phyloP scores from a whole-genome alignment of 495 filamentous ascomycete species.

The Aspergillus haitiensis region DNA sequence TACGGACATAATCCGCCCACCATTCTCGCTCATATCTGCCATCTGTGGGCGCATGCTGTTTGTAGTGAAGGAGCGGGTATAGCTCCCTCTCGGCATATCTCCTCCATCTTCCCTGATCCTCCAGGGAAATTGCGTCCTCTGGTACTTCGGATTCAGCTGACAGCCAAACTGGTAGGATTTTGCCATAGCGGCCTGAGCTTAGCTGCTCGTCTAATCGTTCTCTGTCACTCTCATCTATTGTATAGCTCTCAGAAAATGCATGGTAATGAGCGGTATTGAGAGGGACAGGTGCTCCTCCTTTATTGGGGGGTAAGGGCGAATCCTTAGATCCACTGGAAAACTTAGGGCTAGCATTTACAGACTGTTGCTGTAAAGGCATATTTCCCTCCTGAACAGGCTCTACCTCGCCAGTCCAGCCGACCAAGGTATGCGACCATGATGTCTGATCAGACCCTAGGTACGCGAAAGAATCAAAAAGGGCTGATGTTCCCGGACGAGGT shows the following conservation, averaged over 20 bases:
- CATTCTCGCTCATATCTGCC: conserved; percentile 74
- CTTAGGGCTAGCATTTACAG: conserved; percentile 31
- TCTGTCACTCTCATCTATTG: conserved; percentile 64
- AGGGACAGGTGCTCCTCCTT: conserved; percentile 70
- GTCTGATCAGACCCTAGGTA: conserved; percentile 74
- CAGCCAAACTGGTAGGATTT: conserved; percentile 82
- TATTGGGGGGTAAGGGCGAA: conserved; percentile 42
- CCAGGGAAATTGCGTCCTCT: conserved; percentile 64
- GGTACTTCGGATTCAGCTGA: conserved; percentile 64
- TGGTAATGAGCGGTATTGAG: conserved; percentile 60
- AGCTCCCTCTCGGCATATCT: conserved; percentile 86
- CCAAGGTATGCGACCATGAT: conserved; percentile 81
- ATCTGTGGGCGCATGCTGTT: conserved; percentile 82
- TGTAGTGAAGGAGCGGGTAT: conserved; percentile 91
- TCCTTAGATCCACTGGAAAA: conserved; percentile 24
- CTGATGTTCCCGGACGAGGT: conserved; percentile 78
- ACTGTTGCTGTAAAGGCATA: conserved; percentile 36
- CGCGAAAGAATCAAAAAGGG: conserved; percentile 83
- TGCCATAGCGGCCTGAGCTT: conserved; percentile 63
- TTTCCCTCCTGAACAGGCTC: conserved; percentile 48
- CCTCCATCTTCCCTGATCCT: conserved; percentile 79
- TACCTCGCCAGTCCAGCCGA: conserved; percentile 93
- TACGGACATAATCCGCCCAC: conserved; percentile 85
- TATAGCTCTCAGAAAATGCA: conserved; percentile 61
- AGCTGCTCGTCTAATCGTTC: conserved; percentile 67